Base-by-base conservation (phyloP, 345 rosid species). In the Eucalyptus sideroxylon region DNA sequence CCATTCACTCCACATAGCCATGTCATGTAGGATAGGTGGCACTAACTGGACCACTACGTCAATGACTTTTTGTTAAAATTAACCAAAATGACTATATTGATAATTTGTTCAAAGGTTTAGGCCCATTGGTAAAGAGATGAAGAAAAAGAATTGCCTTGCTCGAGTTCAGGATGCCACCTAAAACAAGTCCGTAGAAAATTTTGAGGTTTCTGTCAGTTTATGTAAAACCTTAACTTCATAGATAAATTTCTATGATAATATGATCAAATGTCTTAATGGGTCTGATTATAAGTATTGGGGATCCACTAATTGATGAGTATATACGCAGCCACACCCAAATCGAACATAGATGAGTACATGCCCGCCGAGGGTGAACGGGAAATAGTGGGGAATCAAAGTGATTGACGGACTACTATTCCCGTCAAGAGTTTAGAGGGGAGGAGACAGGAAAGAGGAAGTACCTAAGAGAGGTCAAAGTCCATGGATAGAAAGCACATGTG, bases 11-110 rank as follows among this genome's bases (percentile, higher is more conserved):
- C 59, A 4, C 23, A 4, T 53, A 53, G 59, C 59, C 24, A 53
- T 19, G 59, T 0, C 59, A 53, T 0, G 11, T 53, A 7, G 59
- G 59, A 53, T 53, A 53, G 14, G 30, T 56, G 62, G 14, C 12
- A 9, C 6, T 56, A 1, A 56, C 3, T 56, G 1, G 62, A 56
- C 30, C 3, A 11, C 30, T 4, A 56, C 3, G 1, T 56, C 0
- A 56, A 1, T 24, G 3, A 56, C 2, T 56, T 56, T 56, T 53
- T 24, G 30, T 56, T 56, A 56, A 56, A 56, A 24, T 56, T 56
- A 24, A 5, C 6, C 6, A 0, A 24, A 56, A 56, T 56, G 30
- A 56, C 9, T 56, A 24, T 23, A 56, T 23, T 56, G 30, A 56
- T 56, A 56, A 24, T 56, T 56, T 24, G 62, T 56, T 24, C 12